Base-by-base conservation (phyloP, 2,329 filamentous ascomycete species). In the Botrytis tulipae region DNA sequence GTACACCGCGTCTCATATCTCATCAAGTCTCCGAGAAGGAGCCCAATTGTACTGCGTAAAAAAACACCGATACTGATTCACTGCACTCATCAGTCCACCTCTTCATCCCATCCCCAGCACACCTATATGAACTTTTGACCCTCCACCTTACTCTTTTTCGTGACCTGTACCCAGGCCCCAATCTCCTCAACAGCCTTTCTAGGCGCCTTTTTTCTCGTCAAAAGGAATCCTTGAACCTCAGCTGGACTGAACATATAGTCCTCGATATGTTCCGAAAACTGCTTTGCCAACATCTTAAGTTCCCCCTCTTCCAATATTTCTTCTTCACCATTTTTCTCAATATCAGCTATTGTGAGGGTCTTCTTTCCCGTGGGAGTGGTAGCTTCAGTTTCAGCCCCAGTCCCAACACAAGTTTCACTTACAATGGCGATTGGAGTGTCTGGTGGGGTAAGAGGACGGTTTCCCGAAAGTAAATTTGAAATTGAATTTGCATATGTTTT, bases 221-320 rank as follows among this genome's bases (percentile, higher is more conserved):
- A 82, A 73, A 92, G 78, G 80, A 90, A 92, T 0, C 89, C 89
- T 79, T 91, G 89, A 60, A 92, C 87, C 80, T 91, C 87, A 0
- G 90, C 90, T 0, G 90, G 89, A 37, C 85, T 87, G 75, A 90
- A 86, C 60, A 82, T 80, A 2, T 81, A 82, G n/a, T 84, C 81
- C 0, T 88, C 87, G n/a, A 92, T 85, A 71, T 84, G 82, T 3
- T 81, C 76, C 1, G 86, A 85, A 77, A 92, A 92, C 44, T 83
- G 77, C 8, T 76, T 29, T 6, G 79, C 78, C 1, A 78, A 73
- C 4, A 42, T 61, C 1, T 60, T 66, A 32, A 90, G 81, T 75
- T 86, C 84, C 20, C 74, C 73, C 10, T 44, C 29, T 18, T 16
- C 22, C 20, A 70, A 35, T 37, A n/a, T 35, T 68, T 73, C 65